phyloP scores from a whole-genome alignment of 192 early-diverging fungal genomes.

The Umbelopsis sp. region DNA sequence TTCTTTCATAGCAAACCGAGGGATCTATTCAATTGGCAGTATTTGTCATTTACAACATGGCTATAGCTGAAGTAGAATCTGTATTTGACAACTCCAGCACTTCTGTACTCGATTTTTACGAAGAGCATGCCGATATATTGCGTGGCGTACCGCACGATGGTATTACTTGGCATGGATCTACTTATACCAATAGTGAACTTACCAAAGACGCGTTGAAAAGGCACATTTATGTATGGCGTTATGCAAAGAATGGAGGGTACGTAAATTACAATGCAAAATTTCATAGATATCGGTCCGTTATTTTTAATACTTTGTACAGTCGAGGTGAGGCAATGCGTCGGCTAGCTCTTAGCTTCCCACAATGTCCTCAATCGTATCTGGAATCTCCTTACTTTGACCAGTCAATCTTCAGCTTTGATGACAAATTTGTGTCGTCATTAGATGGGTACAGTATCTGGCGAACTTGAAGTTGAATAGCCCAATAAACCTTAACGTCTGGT shows the following conservation, averaged over 20 bases:
- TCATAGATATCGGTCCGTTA: not conserved
- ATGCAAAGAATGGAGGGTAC: slow-evolving; percentile 77
- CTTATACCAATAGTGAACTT: slow-evolving; percentile 56
- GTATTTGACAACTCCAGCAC: slow-evolving; percentile 70
- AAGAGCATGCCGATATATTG: slow-evolving; percentile 48
- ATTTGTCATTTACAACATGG: slow-evolving; percentile 68
- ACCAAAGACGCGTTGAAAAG: slow-evolving; percentile 57
- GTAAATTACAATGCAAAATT: not conserved
- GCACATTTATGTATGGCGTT: slow-evolving; percentile 56
- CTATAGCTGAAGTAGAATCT: slow-evolving; percentile 50
- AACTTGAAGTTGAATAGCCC: too few species aligned
- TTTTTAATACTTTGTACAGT: slow-evolving; percentile 28
- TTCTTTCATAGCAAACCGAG: slow-evolving; percentile 29
- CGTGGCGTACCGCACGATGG: slow-evolving; percentile 45
- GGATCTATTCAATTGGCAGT: slow-evolving; percentile 54
- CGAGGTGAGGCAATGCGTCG: slow-evolving; percentile 60
- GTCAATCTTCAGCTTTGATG: slow-evolving; percentile 66
- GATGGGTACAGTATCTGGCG: slow-evolving; percentile 57
- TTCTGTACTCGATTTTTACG: slow-evolving; percentile 58
- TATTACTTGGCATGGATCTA: slow-evolving; percentile 39
- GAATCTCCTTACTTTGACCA: slow-evolving; percentile 72
- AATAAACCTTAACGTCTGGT: not conserved
- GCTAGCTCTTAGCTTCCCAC: slow-evolving; percentile 56
- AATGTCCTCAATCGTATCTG: slow-evolving; percentile 62
- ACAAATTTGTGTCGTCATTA: slow-evolving; percentile 58